Percentiles rank a stretch among this genome's conserved stretches.
Conservation (phyloP, 2,329 filamentous ascomycete genomes). For the Cladophialophora carrionii region DNA sequence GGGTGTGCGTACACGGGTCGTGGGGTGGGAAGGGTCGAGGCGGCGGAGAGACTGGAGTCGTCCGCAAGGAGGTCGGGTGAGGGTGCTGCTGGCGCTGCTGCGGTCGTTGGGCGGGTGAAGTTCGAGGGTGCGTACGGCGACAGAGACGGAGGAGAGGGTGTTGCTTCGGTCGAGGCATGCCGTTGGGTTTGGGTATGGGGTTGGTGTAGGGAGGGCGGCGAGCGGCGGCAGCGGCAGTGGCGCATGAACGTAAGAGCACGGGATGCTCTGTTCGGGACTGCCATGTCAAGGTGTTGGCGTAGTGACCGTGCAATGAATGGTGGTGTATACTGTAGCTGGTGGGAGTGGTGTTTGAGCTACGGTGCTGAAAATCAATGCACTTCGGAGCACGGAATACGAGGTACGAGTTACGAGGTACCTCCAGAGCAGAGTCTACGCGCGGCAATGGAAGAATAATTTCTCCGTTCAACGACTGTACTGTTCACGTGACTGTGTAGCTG, state of each 20-base stretch:
- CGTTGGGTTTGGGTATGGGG: background rate
- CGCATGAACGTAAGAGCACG: constrained; percentile 34
- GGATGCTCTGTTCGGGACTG: constrained; percentile 22
- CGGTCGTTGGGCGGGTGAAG: constrained; percentile 28
- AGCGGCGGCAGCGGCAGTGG: constrained; percentile 28
- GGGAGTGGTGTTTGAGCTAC: background rate
- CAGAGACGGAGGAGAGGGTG: constrained; percentile 11
- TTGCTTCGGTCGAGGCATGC: background rate
- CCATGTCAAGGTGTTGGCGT: constrained; percentile 18
- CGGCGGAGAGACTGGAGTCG: background rate
- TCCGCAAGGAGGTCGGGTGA: constrained; percentile 1
- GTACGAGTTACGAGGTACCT: too few relatives aligned
- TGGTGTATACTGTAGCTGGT: background rate
- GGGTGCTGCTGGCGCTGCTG: constrained; percentile 14
- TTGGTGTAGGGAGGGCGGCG: background rate
- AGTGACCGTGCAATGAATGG: too few relatives aligned
- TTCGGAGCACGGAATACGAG: too few relatives aligned
- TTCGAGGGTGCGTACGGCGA: constrained; percentile 32
- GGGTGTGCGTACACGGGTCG: constrained; percentile 29
- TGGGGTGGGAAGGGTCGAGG: constrained; percentile 11
- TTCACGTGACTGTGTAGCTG: too few relatives aligned
- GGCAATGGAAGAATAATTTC: background rate
- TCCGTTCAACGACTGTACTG: too few relatives aligned
- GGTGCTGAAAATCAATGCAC: background rate
- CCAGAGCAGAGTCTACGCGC: background rate